phyloP scores from a whole-genome alignment of 495 filamentous ascomycete species.

The Ramalina intermedia region DNA sequence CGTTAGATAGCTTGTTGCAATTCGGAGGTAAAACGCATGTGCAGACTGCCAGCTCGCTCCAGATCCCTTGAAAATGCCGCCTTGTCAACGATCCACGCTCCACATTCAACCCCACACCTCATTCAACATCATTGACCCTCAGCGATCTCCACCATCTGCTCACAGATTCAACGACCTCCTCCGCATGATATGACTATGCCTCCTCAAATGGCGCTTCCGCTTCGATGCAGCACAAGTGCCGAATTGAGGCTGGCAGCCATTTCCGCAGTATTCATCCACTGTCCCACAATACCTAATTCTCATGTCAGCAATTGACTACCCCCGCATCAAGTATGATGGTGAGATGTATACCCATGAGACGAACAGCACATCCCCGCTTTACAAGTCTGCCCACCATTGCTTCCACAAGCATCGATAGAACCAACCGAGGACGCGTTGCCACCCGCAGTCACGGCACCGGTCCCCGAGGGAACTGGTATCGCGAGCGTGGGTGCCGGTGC shows the following conservation, averaged over 20 bases:
- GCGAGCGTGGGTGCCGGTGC: background rate
- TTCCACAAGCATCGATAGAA: slow-evolving; percentile 14
- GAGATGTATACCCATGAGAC: slow-evolving; percentile 6
- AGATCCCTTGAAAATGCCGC: too few relatives aligned
- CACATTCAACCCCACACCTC: too few relatives aligned
- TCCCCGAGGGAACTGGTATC: slow-evolving; percentile 1
- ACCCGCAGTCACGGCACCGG: background rate
- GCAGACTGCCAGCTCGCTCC: too few relatives aligned
- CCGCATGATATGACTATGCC: slow-evolving; percentile 6
- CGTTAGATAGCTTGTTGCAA: too few relatives aligned
- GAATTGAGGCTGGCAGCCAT: slow-evolving; percentile 26
- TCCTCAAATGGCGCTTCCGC: slow-evolving; percentile 2
- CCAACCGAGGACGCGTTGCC: background rate
- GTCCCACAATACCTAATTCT: slow-evolving; percentile 24
- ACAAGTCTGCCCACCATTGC: slow-evolving; percentile 13
- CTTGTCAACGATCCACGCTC: too few relatives aligned
- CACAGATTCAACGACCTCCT: slow-evolving; percentile 7
- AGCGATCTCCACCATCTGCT: background rate
- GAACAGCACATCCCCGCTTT: slow-evolving; percentile 15
- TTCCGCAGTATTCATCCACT: slow-evolving; percentile 23
- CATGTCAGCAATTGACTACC: background rate
- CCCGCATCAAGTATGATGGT: background rate
- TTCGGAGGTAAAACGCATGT: too few relatives aligned
- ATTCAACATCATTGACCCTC: too few relatives aligned
- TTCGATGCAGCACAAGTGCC: slow-evolving; percentile 17